Base-by-base conservation (phyloP, 73 alveolate species). In the Tetrahymena thermophila region DNA sequence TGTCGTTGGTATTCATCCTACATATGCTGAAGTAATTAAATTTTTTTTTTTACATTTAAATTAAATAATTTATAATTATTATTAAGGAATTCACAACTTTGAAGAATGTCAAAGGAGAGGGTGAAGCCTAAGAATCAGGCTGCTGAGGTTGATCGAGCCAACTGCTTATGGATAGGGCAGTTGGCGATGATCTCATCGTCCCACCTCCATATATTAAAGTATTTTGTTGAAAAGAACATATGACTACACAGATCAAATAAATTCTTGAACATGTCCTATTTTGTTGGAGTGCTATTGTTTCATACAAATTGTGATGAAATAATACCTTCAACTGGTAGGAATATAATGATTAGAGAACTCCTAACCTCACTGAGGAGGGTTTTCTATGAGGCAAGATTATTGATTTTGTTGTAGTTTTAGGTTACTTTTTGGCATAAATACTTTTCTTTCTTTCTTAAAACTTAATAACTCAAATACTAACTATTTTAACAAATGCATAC, bases 1-100 rank as follows among this genome's bases (percentile, higher is more conserved):
- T 43, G 96, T 99, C 94, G 98, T 99, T 34, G 99, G 99, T 85
- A 99, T 99, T 95, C 99, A 99, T 97, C 99, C 99, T 83, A 99
- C 99, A 8, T 96, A 98, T 94, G 99, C 99, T 42, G 99, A 99
- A 97, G 99, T 98, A 96, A 34, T 28, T n/a, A 34, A 15, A 40
- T 5, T 17, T 4, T 50, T 19, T 19, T 19, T 14, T 50, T 50
- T 10, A 19, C 15, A 10, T 9, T 50, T 10, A 15, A 8, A 50
- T 19, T 50, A 21, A 19, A 1, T 50, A 50, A 50, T 50, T 50
- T 34, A 16, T 3, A 84, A 84, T 35, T 35, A 94, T 1, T 43
- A 94, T 31, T 25, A 3, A 94, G 96, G 96, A 95, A 95, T 44
- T 95, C 44, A 94, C 94, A 35, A 55, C 93, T 31, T 85, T 95